Base-by-base conservation (phyloP, 2,329 filamentous ascomycete genomes). In the Bipolaris oryzae region DNA sequence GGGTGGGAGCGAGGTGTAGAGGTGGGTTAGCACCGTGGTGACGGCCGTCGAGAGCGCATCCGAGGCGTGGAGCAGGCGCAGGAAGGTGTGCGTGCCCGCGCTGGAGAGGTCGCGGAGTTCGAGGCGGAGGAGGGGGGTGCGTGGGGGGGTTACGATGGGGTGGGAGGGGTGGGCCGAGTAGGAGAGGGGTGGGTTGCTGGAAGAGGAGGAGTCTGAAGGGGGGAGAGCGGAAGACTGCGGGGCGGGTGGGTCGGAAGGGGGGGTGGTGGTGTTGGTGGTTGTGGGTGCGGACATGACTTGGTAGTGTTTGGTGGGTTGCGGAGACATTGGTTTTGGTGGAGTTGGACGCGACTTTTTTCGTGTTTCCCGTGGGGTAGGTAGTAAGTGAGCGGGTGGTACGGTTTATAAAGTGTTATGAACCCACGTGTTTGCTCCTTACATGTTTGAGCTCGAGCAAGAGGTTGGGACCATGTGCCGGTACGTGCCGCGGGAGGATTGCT, bases 81-180 rank as follows among this genome's bases (percentile, higher is more conserved):
- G 85, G 76, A 96, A 96, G 60, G 85, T 78, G 31, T 79, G 73
- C 5, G 88, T 78, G 53, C 89, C 91, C 1, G 83, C 75, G 75
- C 82, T 79, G 34, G 77, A 77, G 35, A 85, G 74, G 62, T 85
- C 81, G 50, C 78, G 75, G 35, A 82, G 69, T 62, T 81, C 76
- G 28, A 82, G 74, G 45, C 80, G 79, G 9, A 82, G 76, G 37
- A 79, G 74, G 2, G 80, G 79, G 31, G 74, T 74, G n/a, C 76
- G 74, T 9, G 57, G 42, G 1, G 74, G 73, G 16, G 66, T 69
- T 15, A 71, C 61, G 41, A 56, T 65, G 1, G 54, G 57, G 15
- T 11, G 52, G 16, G 20, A 39, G 15, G 11, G 56, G 51, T 4
- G 46, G 18, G 31, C 49, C 21, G 9, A 46, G 25, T 13, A 35